phyloP scores from a whole-genome alignment of 352 stramenopile species.

The Pythium scleroteichum region DNA sequence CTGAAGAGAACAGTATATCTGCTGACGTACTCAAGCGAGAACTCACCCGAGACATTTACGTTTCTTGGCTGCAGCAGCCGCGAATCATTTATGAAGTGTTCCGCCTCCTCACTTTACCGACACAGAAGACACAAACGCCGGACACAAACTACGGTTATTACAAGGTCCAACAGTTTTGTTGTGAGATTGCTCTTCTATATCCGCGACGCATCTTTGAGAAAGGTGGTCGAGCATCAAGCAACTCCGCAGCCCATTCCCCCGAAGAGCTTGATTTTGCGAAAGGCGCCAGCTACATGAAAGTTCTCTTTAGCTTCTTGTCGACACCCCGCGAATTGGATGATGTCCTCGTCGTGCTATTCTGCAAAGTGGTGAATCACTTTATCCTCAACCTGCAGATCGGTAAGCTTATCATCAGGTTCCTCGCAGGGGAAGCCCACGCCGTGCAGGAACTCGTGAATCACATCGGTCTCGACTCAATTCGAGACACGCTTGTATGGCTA shows the following conservation, averaged over 20 bases:
- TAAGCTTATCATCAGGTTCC: constrained; percentile 62
- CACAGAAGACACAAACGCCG: constrained; percentile 34
- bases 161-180: constrained; percentile 84
- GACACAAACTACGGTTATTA: constrained; percentile 83
- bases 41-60: constrained; percentile 75
- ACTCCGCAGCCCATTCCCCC: constrained; percentile 19
- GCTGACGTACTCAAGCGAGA: constrained; percentile 80
- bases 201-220: constrained; percentile 76
- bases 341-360: constrained; percentile 82
- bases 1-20: constrained; percentile 62
- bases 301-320: constrained; percentile 85
- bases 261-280: constrained; percentile 57
- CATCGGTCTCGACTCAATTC: constrained; percentile 84
- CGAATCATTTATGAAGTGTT: constrained; percentile 86
- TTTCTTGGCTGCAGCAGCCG: constrained; percentile 71
- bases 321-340: constrained; percentile 65
- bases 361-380: constrained; percentile 86
- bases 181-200: constrained; percentile 78
- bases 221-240: constrained; percentile 12
- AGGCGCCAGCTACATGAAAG: constrained; percentile 71
- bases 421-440: constrained; percentile 65
- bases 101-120: constrained; percentile 56
- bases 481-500: constrained; percentile 81
- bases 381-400: constrained; percentile 73
- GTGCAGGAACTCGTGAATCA: constrained; percentile 79